Percentiles rank a stretch among this genome's conserved stretches.
These are phyloP conservation scores for Rhododendron williamsianum DNA, from an alignment of 148 eudicot species.

Conservation along the genomic window DNA sequence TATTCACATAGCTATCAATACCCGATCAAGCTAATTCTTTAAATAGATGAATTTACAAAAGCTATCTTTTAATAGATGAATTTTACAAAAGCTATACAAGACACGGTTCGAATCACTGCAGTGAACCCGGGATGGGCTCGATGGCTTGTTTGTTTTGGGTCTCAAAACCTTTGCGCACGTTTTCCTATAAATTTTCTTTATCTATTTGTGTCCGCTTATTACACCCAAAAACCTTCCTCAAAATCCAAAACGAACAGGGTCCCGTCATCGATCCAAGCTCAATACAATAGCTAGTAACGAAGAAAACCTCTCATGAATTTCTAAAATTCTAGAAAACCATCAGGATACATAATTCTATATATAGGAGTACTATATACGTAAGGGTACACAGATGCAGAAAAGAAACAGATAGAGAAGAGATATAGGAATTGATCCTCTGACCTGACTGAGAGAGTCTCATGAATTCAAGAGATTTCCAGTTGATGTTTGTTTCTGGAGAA, in stretches of 20 bases:
- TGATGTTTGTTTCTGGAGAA: not conserved
- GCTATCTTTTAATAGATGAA: no score
- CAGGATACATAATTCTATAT: not conserved
- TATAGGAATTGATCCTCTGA: not conserved
- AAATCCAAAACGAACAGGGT: no score
- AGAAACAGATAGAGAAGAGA: not conserved
- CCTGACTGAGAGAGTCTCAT: not conserved
- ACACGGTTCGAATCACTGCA: no score
- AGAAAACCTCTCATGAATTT: not conserved
- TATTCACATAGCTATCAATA: not conserved
- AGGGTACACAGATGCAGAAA: not conserved
- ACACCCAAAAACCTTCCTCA: no score
- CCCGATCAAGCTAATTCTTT: not conserved
- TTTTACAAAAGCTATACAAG: no score
- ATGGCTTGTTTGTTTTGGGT: no score
- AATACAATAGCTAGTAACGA: not conserved
- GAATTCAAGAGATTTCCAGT: not conserved
- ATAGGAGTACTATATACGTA: not conserved
- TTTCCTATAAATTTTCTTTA: no score
- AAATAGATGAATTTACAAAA: not conserved
- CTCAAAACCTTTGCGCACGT: fast-evolving
- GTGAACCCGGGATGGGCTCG: no score
- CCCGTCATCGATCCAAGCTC: not conserved
- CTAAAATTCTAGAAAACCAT: not conserved
- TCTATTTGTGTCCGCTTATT: no score